Conservation (phyloP, 768 basidiomycete species). For the Baorangia bicolor region DNA sequence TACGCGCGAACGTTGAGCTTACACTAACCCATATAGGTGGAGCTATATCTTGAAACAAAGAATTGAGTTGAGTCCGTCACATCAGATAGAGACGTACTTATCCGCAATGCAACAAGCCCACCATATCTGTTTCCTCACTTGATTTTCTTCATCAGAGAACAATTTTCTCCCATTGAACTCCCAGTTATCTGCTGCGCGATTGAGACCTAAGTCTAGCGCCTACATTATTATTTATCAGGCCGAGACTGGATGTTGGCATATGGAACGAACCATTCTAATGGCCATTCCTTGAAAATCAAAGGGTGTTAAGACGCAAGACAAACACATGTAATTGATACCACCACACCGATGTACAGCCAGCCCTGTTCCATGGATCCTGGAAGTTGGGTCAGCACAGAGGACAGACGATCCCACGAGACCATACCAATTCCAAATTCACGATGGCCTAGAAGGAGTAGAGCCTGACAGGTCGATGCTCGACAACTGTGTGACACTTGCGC, state of each 20-base stretch:
- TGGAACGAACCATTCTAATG: conserved; percentile 59
- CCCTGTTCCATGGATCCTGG: conserved; percentile 73
- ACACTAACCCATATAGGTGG: conserved; percentile 66
- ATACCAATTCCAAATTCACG: conserved; percentile 84
- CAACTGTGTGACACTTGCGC: conserved; percentile 65
- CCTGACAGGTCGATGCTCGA: conserved; percentile 75
- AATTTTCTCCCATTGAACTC: conserved; percentile 57
- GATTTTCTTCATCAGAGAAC: conserved; percentile 65
- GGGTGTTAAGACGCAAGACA: neutral
- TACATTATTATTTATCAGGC: conserved; percentile 26
- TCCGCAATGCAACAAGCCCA: conserved; percentile 74
- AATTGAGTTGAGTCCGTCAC: conserved; percentile 1
- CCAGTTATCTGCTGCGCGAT: conserved; percentile 78
- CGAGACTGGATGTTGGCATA: neutral
- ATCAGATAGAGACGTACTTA: conserved; percentile 44
- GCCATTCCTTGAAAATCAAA: conserved; percentile 53
- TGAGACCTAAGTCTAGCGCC: conserved; percentile 81
- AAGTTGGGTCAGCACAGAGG: conserved; percentile 11
- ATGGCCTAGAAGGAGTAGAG: conserved; percentile 74
- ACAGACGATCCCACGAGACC: neutral
- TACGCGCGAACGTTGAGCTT: neutral
- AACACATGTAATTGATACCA: neutral
- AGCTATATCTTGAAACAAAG: conserved; percentile 51
- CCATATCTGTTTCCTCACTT: conserved; percentile 76
- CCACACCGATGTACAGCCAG: conserved; percentile 75